Evolutionary conservation across 208 protist genomes (phyloP).

Genomic region (Naegleria fowleri): DNA sequence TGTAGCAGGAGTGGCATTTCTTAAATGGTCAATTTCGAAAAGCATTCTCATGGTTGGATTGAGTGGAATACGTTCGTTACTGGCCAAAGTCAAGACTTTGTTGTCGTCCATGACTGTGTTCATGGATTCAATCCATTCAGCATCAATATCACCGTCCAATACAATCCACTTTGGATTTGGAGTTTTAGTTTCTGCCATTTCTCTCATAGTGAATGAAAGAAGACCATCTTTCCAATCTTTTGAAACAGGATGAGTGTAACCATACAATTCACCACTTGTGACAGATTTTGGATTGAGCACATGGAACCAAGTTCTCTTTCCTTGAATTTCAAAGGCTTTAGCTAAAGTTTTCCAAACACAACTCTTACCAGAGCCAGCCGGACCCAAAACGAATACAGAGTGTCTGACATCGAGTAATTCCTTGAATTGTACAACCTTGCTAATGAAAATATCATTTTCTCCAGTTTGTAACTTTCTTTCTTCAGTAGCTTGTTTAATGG

Average conservation of each 20-base stretch:
- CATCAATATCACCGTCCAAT: constrained; percentile 95
- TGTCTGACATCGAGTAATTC: constrained; percentile 96
- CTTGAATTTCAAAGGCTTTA: constrained; percentile 76
- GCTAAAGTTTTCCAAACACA: constrained; percentile 90
- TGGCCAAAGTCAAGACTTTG: constrained; percentile 96
- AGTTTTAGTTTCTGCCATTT: constrained; percentile 86
- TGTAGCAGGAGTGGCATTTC: constrained; percentile 94
- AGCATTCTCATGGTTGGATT: constrained; percentile 94
- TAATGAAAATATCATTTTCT: constrained; percentile 95
- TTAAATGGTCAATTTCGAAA: constrained; percentile 93
- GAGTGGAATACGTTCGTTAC: constrained; percentile 95
- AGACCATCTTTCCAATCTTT: constrained; percentile 95
- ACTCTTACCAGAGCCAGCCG: constrained; percentile 90
- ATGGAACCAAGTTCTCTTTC: constrained; percentile 75
- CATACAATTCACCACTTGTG: constrained; percentile 95
- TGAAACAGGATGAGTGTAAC: constrained; percentile 87
- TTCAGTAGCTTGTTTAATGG: constrained; percentile 78
- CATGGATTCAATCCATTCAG: constrained; percentile 98
- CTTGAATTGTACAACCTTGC: constrained; percentile 95
- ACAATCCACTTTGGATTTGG: constrained; percentile 93
- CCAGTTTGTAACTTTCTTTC: constrained; percentile 80
- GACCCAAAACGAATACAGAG: constrained; percentile 95
- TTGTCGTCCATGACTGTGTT: constrained; percentile 99
- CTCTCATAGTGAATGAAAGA: constrained; percentile 86
- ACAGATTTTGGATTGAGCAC: constrained; percentile 97